Percentiles rank a stretch among this genome's conserved stretches.
These are phyloP conservation scores for Penicillium canariense DNA, from an alignment of 495 filamentous ascomycete genomes.

Conservation along the genomic window DNA sequence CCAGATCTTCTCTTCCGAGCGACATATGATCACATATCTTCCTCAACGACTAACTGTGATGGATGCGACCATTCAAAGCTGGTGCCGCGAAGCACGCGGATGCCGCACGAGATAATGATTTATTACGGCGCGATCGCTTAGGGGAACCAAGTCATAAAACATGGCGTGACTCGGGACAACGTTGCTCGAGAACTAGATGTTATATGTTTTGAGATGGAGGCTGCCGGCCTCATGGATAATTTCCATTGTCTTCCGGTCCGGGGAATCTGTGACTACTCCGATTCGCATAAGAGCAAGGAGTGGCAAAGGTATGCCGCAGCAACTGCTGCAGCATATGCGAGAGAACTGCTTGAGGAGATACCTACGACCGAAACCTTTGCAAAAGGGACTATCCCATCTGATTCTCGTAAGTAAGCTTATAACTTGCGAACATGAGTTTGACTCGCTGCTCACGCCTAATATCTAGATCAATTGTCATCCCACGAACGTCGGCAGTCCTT, in stretches of 20 bases:
- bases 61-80: slow-evolving; percentile 15
- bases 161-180: slow-evolving; percentile 29
- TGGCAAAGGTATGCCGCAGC: background rate
- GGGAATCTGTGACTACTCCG: background rate
- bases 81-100: slow-evolving; percentile 2
- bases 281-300: background rate
- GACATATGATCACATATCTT: slow-evolving; percentile 13
- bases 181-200: slow-evolving; percentile 22
- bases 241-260: background rate
- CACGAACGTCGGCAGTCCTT: slow-evolving; percentile 13
- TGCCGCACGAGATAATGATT: slow-evolving; percentile 17
- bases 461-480: slow-evolving; percentile 7
- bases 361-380: slow-evolving; percentile 5
- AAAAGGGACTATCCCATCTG: background rate
- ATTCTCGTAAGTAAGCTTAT: background rate
- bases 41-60: slow-evolving; percentile 3
- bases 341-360: slow-evolving; percentile 26
- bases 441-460: background rate
- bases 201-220: slow-evolving; percentile 46
- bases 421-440: background rate
- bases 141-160: slow-evolving; percentile 39
- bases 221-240: background rate
- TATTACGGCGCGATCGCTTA: slow-evolving; percentile 46
- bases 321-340: slow-evolving; percentile 20
- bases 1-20: slow-evolving; percentile 22